Evolutionary conservation across 441 rosid species (phyloP).

Genomic region (Biscutella laevigata): DNA sequence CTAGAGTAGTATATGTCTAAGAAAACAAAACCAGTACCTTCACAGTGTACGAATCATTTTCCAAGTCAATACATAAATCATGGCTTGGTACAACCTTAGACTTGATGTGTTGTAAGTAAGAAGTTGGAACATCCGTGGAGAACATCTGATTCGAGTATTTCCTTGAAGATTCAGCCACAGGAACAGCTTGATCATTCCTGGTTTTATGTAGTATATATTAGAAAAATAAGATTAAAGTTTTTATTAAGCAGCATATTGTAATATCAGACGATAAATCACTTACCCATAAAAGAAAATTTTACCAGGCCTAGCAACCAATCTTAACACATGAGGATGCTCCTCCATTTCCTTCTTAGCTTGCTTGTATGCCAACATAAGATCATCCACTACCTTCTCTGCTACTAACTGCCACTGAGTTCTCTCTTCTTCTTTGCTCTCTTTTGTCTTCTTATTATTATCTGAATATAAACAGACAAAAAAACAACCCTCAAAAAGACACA

Average conservation of each 20-base stretch:
- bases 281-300: conserved; percentile 36
- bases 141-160: conserved; percentile 32
- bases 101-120: conserved; percentile 32
- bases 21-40: conserved; percentile 32
- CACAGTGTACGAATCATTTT: conserved; percentile 48
- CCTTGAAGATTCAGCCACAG: conserved; percentile 21
- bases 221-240: background rate
- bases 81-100: conserved; percentile 32
- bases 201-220: background rate
- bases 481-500: background rate
- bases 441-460: conserved; percentile 16
- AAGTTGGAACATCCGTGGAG: conserved; percentile 41
- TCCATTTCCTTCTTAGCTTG: conserved; percentile 25
- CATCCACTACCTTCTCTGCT: conserved; percentile 39
- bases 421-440: conserved; percentile 11
- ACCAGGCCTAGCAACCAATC: conserved; percentile 48
- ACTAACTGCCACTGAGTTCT: conserved; percentile 32
- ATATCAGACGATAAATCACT: background rate
- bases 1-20: background rate
- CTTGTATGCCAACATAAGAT: conserved; percentile 37
- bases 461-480: background rate
- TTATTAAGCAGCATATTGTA: background rate
- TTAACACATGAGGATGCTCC: conserved; percentile 17
- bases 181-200: conserved; percentile 12
- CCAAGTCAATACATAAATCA: conserved; percentile 30